phyloP scores from a whole-genome alignment of 306 rosid species.

The Prunus mira region DNA sequence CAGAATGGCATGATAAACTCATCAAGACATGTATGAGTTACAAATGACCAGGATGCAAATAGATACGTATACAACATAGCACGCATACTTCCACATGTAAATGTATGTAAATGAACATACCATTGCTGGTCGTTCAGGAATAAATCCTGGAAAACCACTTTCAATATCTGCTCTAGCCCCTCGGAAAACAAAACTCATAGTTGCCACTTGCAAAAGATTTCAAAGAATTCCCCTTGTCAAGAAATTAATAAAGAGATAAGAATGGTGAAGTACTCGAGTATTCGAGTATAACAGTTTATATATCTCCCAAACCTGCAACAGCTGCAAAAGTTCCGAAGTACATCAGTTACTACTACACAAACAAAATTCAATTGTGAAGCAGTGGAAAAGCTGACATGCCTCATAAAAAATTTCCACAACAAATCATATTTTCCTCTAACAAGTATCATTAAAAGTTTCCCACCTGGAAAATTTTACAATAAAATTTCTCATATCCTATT shows the following conservation, averaged over 20 bases:
- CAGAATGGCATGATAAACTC: background rate
- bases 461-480: background rate
- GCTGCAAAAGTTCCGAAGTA: background rate
- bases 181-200: conserved; percentile 69
- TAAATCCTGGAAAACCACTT: conserved; percentile 61
- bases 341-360: background rate
- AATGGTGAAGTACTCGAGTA: background rate
- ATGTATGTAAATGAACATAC: conserved; percentile 22
- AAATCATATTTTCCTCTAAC: background rate
- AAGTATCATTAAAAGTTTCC: background rate
- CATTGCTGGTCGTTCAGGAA: conserved; percentile 43
- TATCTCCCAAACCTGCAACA: background rate
- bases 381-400: background rate
- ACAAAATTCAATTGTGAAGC: background rate
- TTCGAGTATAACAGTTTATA: background rate
- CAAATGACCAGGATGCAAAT: background rate
- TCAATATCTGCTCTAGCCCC: conserved; percentile 69
- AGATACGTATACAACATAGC: background rate
- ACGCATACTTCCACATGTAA: background rate
- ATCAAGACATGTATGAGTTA: background rate
- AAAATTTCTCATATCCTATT: background rate
- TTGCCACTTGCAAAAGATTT: conserved; percentile 20
- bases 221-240: background rate
- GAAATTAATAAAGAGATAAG: background rate
- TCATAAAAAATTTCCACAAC: background rate